Evolutionary conservation across 768 basidiomycete genomes (phyloP), one percentile per base, ranked within the genome.

Genomic region (Rhizopogon roseolus): DNA sequence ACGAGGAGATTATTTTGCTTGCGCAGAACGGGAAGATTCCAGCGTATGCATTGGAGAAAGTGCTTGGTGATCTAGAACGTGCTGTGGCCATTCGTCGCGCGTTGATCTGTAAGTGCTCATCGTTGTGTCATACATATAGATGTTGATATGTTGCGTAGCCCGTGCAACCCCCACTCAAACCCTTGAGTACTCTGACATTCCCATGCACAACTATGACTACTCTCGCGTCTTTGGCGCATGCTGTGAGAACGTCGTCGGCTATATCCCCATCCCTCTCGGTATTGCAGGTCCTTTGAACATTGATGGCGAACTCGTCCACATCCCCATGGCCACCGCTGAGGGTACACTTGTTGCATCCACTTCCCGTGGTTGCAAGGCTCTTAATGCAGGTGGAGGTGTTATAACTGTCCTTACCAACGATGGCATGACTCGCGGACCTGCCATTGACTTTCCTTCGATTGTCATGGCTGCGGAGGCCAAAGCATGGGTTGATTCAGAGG

Each of bases 261-360:
- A 91, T 69, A 93, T 98, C 68, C 97, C 96, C 40, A 71, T 99
- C 37, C 97, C 97, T 0, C 85, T 98, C 49, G 97, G 97, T 60
- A 88, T 98, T 56, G 97, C 97, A 14, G 97, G 97, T 2, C 97
- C 97, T 3, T 83, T 99, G 36, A 90, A 82, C 41, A 81, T 99
- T 64, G 96, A 99, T 62, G 93, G 91, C 29, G 73, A 80, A 40
- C 72, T 85, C 44, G 84, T 85, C 62, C 96, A 86, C 39, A 95
- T 99, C 62, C 97, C 97, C 7, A 98, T 99, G 97, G 97, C 97
- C 41, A 99, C 97, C 5, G 95, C 97, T n/a, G 97, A 99, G 69
- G 97, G 97, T 55, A 98, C 97, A 0, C 84, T 99, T 52, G 95
- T 98, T 56, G 97, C 97, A 0, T 98, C 96, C 5, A 90, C 96